Evolutionary conservation across 176 grass and related monocot genomes (phyloP), one percentile per base, ranked within the genome.

Genomic region (Dendrocalamus sinicus): DNA sequence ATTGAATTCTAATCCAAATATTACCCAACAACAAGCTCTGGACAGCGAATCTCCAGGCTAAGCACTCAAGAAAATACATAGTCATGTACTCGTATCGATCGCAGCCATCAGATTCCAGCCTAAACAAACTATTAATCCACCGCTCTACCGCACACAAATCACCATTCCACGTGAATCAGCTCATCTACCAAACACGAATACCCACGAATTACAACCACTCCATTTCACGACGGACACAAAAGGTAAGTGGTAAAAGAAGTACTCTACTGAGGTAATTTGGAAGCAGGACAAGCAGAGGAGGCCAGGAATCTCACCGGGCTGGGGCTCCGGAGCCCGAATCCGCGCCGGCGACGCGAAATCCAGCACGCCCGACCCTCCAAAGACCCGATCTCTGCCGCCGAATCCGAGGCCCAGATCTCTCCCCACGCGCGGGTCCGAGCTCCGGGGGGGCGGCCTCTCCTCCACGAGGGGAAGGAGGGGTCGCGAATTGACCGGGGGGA

Each of bases 351-450:
- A 82, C 16, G 80, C 60, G 80, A 86, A 87, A 87, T 91, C 89
- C 80, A 87, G 89, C 75, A 66, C 57, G 77, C 61, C 41, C 50
- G 4, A 28, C 28, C 30, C 59, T 28, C 19, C 82, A 5, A 11
- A 20, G 19, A 13, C 81, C 58, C 26, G 70, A 47, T 11, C 43
- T 35, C 12, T 24, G 70, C 59, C 72, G 59, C 10, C 15, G 66
- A 77, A 82, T 75, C 88, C 70, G 77, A 76, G 75, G 89, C 84
- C 84, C 84, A 74, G 89, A 90, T 90, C 89, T 90, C 71, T 62
- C n/a, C 55, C 78, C 24, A 45, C 83, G 65, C 69, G 55, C 70
- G 85, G 70, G 40, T 13, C 55, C 71, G 70, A 72, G 46, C 64
- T 61, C 43, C 72, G 40, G 63, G 78, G 78, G 20, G 6, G 23